Percentiles rank a stretch among this genome's conserved stretches.
Conservation (phyloP, 2,329 filamentous ascomycete species). For the Fusarium robinianum region DNA sequence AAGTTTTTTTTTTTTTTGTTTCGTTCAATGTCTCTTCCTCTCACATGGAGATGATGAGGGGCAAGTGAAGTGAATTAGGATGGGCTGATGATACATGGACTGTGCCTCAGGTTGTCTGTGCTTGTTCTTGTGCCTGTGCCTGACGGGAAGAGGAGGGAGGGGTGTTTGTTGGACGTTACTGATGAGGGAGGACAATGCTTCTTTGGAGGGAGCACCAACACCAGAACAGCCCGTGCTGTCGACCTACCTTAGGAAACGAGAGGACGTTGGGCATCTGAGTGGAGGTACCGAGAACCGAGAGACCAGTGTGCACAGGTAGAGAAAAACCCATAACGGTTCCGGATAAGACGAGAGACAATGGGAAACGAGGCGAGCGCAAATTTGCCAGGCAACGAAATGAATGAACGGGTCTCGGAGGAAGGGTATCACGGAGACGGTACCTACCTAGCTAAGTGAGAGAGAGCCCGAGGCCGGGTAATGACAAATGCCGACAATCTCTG, state of each 20-base stretch:
- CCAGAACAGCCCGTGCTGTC: conserved; percentile 5
- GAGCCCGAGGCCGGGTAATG: no score
- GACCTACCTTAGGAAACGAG: neutral
- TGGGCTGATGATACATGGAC: neutral
- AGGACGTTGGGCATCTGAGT: no score
- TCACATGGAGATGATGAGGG: neutral
- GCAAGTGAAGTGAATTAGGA: neutral
- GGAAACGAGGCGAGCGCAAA: no score
- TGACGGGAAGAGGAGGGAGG: no score
- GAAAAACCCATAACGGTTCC: conserved; percentile 2
- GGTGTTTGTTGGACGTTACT: conserved; percentile 5
- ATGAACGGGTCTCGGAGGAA: no score
- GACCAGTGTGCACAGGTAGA: conserved; percentile 1
- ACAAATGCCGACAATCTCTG: no score
- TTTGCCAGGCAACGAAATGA: no score
- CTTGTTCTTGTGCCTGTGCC: conserved; percentile 3
- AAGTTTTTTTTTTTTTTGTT: no score
- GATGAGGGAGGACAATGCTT: conserved; percentile 1
- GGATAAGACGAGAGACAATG: conserved; percentile 23
- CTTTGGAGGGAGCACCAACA: conserved; percentile 1
- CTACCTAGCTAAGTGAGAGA: no score
- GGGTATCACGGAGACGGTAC: no score
- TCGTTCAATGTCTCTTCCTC: no score
- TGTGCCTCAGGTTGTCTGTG: conserved; percentile 10
- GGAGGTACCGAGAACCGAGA: conserved; percentile 7